Evolutionary conservation across 495 filamentous ascomycete genomes (phyloP).

Genomic region (Podospora conica): DNA sequence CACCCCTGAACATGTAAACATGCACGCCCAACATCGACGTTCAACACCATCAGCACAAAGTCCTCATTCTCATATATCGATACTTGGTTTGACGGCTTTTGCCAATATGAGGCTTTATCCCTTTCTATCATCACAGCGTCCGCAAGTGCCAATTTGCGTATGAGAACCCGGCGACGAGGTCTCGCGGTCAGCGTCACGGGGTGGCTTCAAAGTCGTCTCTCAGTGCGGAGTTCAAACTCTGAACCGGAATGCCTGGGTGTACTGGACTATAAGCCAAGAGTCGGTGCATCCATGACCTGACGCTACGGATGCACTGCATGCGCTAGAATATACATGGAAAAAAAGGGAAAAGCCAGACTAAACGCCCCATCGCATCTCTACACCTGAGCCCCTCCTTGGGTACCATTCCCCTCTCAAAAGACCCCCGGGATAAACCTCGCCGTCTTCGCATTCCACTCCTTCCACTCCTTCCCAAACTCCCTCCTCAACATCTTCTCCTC

Average conservation of each 20-base stretch:
- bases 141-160: too few species aligned
- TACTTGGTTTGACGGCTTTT: too few species aligned
- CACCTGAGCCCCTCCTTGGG: not conserved
- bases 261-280: too few species aligned
- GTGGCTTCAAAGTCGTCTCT: too few species aligned
- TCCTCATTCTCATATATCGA: too few species aligned
- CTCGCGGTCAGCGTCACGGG: too few species aligned
- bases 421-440: conserved; percentile 26
- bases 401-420: conserved; percentile 13
- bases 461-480: conserved; percentile 40
- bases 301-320: not conserved
- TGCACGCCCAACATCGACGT: too few species aligned
- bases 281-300: not conserved
- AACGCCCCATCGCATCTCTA: not conserved
- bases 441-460: conserved; percentile 35
- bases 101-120: too few species aligned
- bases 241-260: too few species aligned
- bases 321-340: not conserved
- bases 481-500: conserved; percentile 40
- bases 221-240: too few species aligned
- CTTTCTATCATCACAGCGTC: too few species aligned
- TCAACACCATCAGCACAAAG: not conserved
- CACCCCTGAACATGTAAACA: not conserved
- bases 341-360: not conserved
- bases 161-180: too few species aligned